Evolutionary conservation across 2,329 filamentous ascomycete genomes (phyloP).

Genomic region (Metarhizium sp.): DNA sequence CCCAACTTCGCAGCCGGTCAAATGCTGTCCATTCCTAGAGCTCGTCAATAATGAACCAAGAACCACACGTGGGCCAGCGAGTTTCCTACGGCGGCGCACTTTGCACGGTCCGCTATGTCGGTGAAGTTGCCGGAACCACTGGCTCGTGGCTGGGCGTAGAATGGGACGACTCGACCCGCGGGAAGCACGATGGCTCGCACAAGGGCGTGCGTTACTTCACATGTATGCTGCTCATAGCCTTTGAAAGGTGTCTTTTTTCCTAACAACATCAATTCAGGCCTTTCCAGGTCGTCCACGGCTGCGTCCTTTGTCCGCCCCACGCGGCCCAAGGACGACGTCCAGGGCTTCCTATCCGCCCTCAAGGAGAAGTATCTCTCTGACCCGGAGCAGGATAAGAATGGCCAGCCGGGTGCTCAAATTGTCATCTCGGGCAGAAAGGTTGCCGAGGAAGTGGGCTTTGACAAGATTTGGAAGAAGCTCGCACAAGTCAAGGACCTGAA

Average conservation of each 20-base stretch:
- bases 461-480: constrained; percentile 77
- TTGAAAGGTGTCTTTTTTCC: neutral
- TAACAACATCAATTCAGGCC: constrained; percentile 29
- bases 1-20: neutral
- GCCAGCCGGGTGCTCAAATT: constrained; percentile 39
- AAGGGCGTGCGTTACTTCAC: constrained; percentile 72
- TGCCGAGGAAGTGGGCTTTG: constrained; percentile 89
- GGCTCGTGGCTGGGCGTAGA: constrained; percentile 89
- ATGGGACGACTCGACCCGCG: constrained; percentile 82
- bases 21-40: neutral
- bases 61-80: constrained; percentile 56
- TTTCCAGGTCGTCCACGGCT: constrained; percentile 55
- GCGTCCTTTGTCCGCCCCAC: constrained; percentile 82
- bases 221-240: constrained; percentile 43
- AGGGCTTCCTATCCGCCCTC: constrained; percentile 71
- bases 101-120: constrained; percentile 81
- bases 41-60: constrained; percentile 24
- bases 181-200: constrained; percentile 85
- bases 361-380: constrained; percentile 74
- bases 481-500: constrained; percentile 69
- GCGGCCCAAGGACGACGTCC: constrained; percentile 56
- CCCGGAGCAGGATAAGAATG: constrained; percentile 22
- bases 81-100: constrained; percentile 67
- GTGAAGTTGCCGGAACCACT: constrained; percentile 63
- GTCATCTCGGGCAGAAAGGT: constrained; percentile 63